Percentiles rank a stretch among this genome's conserved stretches.
These are phyloP conservation scores for Backusella tuberculispora DNA, from an alignment of 192 early-diverging fungal species.

Conservation along the genomic window DNA sequence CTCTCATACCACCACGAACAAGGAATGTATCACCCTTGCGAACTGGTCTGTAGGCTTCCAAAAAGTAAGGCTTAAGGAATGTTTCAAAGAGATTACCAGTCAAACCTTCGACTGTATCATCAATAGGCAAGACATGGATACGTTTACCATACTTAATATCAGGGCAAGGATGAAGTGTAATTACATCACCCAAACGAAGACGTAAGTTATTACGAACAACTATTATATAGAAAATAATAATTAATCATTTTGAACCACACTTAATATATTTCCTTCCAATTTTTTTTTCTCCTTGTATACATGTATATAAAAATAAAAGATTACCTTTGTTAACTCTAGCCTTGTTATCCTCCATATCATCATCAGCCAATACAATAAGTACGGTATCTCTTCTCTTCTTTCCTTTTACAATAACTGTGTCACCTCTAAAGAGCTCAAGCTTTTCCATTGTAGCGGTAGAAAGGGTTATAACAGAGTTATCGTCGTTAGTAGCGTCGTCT, in stretches of 20 bases:
- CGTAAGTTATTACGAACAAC: conserved; percentile 96
- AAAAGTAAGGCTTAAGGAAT: conserved; percentile 97
- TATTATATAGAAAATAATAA: conserved; percentile 21
- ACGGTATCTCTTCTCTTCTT: conserved; percentile 99
- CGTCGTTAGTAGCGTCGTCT: conserved; percentile 95
- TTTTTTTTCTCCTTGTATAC: too few relatives aligned
- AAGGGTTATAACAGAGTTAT: conserved; percentile 97
- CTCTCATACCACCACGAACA: conserved; percentile 94
- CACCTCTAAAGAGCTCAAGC: conserved; percentile 93
- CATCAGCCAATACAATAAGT: conserved; percentile 91
- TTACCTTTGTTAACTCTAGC: conserved; percentile 89
- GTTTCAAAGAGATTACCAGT: conserved; percentile 98
- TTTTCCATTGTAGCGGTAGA: conserved; percentile 92
- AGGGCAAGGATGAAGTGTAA: conserved; percentile 90
- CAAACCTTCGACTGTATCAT: conserved; percentile 97
- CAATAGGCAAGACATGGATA: conserved; percentile 96
- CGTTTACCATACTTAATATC: conserved; percentile 99
- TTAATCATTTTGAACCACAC: background rate
- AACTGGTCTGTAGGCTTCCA: conserved; percentile 97
- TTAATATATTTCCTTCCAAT: background rate
- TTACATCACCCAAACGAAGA: conserved; percentile 94
- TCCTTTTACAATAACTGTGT: conserved; percentile 95
- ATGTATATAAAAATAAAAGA: background rate
- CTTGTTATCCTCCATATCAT: conserved; percentile 90
- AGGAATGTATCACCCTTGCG: conserved; percentile 93